phyloP scores from a whole-genome alignment of 2,329 filamentous ascomycete genomes.

The Trichothecium roseum region DNA sequence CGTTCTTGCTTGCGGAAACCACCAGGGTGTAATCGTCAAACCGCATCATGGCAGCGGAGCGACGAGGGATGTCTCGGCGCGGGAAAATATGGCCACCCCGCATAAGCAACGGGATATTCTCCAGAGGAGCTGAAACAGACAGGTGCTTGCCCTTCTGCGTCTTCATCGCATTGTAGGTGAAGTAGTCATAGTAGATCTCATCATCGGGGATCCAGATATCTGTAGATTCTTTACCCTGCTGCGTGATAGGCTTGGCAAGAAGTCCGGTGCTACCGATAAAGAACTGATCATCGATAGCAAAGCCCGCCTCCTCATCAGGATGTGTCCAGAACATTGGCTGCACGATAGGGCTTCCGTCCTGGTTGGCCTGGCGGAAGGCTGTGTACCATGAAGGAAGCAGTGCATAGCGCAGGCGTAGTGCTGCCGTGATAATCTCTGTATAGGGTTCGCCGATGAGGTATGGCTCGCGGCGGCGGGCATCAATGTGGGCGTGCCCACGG shows the following conservation, averaged over 20 bases:
- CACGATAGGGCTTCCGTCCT: slow-evolving; percentile 76
- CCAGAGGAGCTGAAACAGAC: slow-evolving; percentile 65
- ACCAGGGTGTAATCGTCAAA: slow-evolving; percentile 94
- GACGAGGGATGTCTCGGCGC: slow-evolving; percentile 76
- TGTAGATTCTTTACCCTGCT: slow-evolving; percentile 60
- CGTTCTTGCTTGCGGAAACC: slow-evolving; percentile 51
- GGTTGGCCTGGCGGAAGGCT: slow-evolving; percentile 81
- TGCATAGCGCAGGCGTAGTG: slow-evolving; percentile 78
- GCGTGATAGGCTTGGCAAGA: slow-evolving; percentile 82
- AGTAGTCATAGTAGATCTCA: slow-evolving; percentile 92
- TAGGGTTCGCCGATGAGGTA: slow-evolving; percentile 82
- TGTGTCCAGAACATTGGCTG: slow-evolving; percentile 90
- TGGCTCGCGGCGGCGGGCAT: slow-evolving; percentile 86
- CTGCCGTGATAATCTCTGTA: slow-evolving; percentile 74
- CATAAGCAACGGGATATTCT: slow-evolving; percentile 84
- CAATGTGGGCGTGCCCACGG: slow-evolving; percentile 93
- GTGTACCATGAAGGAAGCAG: slow-evolving; percentile 94
- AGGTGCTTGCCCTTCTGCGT: slow-evolving; percentile 60
- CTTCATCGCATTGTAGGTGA: slow-evolving; percentile 66
- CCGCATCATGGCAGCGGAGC: slow-evolving; percentile 80
- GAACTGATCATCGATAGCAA: slow-evolving; percentile 83
- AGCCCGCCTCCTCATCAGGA: slow-evolving; percentile 76
- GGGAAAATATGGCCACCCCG: slow-evolving; percentile 87
- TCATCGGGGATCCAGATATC: slow-evolving; percentile 83
- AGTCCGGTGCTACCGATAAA: slow-evolving; percentile 84